These are phyloP conservation scores for Acacia concinna DNA, from an alignment of 331 rosid genomes.

Conservation along the genomic window DNA sequence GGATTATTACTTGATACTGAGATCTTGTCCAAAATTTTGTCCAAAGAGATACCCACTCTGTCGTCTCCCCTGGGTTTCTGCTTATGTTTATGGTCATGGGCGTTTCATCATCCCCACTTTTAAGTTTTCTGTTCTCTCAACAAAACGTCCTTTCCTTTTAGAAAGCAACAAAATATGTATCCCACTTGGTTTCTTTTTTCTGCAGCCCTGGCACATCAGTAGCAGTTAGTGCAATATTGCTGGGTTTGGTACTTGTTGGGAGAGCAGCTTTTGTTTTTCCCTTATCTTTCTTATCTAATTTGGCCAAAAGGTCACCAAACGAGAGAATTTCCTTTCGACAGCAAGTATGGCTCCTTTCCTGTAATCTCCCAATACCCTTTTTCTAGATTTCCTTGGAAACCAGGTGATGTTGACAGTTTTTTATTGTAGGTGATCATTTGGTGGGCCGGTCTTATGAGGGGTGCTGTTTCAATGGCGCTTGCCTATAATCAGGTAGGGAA, in stretches of 20 bases:
- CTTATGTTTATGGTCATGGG: neutral
- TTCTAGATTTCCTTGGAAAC: conserved; percentile 16
- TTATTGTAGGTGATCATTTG: conserved; percentile 74
- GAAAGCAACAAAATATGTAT: conserved; percentile 5
- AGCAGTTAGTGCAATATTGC: conserved; percentile 69
- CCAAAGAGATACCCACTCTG: neutral
- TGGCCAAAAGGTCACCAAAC: conserved; percentile 52
- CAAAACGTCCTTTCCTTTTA: conserved; percentile 5
- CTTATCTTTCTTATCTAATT: conserved; percentile 69
- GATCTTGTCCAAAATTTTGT: neutral
- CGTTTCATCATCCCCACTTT: neutral
- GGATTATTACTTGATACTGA: neutral
- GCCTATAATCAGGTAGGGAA: conserved; percentile 92
- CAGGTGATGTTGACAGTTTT: conserved; percentile 33
- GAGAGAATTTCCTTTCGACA: conserved; percentile 60
- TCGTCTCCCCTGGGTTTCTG: neutral
- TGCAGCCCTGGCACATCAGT: conserved; percentile 87
- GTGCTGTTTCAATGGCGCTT: conserved; percentile 96
- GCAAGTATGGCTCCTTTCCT: conserved; percentile 57
- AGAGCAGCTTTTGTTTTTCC: conserved; percentile 94
- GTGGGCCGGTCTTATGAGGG: conserved; percentile 99
- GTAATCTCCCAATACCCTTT: neutral
- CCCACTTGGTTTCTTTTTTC: conserved; percentile 21
- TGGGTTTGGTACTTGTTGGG: conserved; percentile 68
- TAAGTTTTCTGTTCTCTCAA: neutral